Percentiles rank a stretch among this genome's conserved stretches.
Conservation (phyloP, 148 eudicot species). For the Amaranthus cruentus region DNA sequence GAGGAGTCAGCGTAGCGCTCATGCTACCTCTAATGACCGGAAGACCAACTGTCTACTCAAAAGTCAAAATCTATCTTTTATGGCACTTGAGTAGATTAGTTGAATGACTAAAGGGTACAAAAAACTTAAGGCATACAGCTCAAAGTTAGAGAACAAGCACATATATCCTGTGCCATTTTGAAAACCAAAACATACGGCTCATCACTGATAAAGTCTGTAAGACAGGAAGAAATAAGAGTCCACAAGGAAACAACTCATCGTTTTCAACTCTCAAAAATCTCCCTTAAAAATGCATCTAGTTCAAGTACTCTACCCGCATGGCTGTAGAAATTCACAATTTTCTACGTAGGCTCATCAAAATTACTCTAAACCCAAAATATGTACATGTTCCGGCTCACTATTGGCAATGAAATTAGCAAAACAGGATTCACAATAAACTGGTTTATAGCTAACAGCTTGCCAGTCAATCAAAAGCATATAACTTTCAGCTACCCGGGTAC, state of each 20-base stretch:
- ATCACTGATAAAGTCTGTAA: background rate
- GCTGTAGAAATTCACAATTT: too few relatives aligned
- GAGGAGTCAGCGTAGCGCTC: background rate
- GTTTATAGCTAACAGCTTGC: background rate
- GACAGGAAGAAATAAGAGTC: background rate
- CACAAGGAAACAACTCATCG: background rate
- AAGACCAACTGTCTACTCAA: background rate
- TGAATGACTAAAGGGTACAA: background rate
- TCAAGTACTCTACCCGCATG: background rate
- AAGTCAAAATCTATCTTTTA: background rate
- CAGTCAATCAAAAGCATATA: background rate
- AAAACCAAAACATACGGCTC: too few relatives aligned
- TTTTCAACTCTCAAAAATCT: background rate
- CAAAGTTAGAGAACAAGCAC: constrained; percentile 1
- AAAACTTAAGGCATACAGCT: background rate
- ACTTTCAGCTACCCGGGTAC: background rate
- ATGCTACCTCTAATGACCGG: background rate
- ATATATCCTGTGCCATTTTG: background rate
- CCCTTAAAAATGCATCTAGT: background rate
- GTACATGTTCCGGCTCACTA: too few relatives aligned
- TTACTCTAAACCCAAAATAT: too few relatives aligned
- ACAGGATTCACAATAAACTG: too few relatives aligned
- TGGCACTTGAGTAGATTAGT: background rate
- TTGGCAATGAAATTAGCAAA: too few relatives aligned
- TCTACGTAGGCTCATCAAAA: too few relatives aligned